A percentile compares a stretch with the other conserved stretches of the same genome.
These are phyloP conservation scores for Ormosia emarginata DNA, from an alignment of 306 rosid genomes.

Conservation along the genomic window DNA sequence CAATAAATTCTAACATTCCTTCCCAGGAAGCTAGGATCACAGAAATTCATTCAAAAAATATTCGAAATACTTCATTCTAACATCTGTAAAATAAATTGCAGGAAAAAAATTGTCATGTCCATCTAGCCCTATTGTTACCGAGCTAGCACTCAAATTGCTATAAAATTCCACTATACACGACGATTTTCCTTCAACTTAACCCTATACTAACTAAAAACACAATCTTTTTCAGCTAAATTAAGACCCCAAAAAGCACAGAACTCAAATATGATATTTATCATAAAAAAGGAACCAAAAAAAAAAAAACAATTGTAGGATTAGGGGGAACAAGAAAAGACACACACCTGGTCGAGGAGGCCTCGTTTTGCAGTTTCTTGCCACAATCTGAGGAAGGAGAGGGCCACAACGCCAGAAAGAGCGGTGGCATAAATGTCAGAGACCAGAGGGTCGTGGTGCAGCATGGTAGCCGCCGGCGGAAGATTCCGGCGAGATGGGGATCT, in stretches of 20 bases:
- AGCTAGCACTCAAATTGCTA: not conserved
- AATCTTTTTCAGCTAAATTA: not conserved
- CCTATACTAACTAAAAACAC: not conserved
- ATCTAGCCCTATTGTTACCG: not conserved
- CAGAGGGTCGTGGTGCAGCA: slow-evolving; percentile 50
- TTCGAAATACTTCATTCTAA: not conserved
- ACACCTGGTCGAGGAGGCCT: slow-evolving; percentile 71
- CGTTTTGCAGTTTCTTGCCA: slow-evolving; percentile 73
- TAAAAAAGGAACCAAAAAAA: too few relatives aligned
- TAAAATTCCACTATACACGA: not conserved
- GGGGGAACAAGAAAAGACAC: not conserved
- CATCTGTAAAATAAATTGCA: not conserved
- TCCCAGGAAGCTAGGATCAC: not conserved
- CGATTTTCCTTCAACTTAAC: not conserved
- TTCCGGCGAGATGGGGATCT: slow-evolving; percentile 17
- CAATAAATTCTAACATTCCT: not conserved
- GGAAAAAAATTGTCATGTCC: not conserved
- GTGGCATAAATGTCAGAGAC: slow-evolving; percentile 67
- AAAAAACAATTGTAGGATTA: too few relatives aligned
- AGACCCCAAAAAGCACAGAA: not conserved
- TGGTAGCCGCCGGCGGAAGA: slow-evolving; percentile 32
- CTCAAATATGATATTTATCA: not conserved
- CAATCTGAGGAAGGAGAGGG: slow-evolving; percentile 47
- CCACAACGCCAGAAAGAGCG: slow-evolving; percentile 48
- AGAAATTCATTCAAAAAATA: not conserved